These are phyloP conservation scores for Stachybotrys elegans DNA, from an alignment of 2,329 filamentous ascomycete species.

Conservation along the genomic window DNA sequence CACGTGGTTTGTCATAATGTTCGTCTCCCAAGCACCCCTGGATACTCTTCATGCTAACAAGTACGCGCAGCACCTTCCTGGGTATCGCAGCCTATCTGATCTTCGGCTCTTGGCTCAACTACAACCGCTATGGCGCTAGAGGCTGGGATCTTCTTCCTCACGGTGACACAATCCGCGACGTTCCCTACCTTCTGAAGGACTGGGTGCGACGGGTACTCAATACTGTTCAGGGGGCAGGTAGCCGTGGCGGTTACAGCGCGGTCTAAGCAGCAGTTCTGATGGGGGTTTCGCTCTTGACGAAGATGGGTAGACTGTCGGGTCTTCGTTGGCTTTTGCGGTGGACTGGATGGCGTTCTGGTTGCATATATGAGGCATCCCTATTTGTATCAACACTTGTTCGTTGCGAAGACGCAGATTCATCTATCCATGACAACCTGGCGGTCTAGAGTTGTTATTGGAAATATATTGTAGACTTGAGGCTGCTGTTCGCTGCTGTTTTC, in stretches of 20 bases:
- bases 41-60: conserved; percentile 6
- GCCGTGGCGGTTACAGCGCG: conserved; percentile 88
- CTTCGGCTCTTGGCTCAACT: conserved; percentile 98
- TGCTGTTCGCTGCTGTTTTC: no score
- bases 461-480: no score
- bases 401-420: no score
- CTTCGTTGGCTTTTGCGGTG: no score
- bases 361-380: no score
- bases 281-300: conserved; percentile 4
- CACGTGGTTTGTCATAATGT: conserved; percentile 95
- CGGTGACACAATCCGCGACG: conserved; percentile 83
- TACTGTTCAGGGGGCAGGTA: conserved; percentile 77
- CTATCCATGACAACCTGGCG: no score
- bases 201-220: conserved; percentile 75
- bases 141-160: conserved; percentile 95
- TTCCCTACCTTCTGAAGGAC: conserved; percentile 90
- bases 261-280: no score
- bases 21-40: conserved; percentile 32
- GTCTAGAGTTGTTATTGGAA: no score
- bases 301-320: no score
- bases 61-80: conserved; percentile 68
- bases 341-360: no score
- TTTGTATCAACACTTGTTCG: no score
- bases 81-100: conserved; percentile 85
- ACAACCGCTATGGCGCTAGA: conserved; percentile 90